Conservation (phyloP, 371 early-diverging fungal species). For the Vairimorpha necatrix region DNA sequence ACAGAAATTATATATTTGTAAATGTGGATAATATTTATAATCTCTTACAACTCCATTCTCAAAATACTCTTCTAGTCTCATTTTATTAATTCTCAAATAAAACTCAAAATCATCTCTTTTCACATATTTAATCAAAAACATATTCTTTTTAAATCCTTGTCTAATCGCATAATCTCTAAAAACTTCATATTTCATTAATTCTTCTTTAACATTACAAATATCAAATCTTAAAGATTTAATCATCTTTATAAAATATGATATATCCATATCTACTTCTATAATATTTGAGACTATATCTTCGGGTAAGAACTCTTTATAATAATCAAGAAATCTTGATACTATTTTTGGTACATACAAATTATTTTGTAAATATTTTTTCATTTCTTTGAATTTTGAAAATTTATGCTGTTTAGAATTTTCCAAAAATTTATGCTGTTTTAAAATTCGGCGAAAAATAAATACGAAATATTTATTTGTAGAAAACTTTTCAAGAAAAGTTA, state of each 20-base stretch:
- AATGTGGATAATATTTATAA: constrained; percentile 19
- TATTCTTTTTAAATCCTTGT: not conserved
- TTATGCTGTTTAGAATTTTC: too few species aligned
- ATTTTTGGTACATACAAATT: not conserved
- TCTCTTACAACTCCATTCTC: constrained; percentile 2
- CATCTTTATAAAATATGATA: not conserved
- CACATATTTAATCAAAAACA: constrained; percentile 7
- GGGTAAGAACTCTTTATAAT: not conserved
- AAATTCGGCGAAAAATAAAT: not conserved
- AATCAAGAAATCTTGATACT: not conserved
- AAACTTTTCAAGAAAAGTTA: not conserved
- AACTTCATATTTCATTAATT: not conserved
- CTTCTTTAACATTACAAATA: not conserved
- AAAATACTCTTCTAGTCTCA: constrained; percentile 12
- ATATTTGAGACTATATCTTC: not conserved
- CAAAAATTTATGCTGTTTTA: not conserved
- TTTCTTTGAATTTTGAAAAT: not conserved
- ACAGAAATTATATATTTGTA: not conserved
- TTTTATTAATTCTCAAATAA: not conserved
- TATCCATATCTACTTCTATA: not conserved
- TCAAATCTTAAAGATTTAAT: not conserved
- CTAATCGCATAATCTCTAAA: not conserved
- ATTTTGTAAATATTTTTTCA: not conserved
- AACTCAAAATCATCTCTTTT: constrained; percentile 18
- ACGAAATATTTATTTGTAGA: not conserved